Evolutionary conservation across 805 yeast genomes (phyloP).

Genomic region (Spathaspora boniae): DNA sequence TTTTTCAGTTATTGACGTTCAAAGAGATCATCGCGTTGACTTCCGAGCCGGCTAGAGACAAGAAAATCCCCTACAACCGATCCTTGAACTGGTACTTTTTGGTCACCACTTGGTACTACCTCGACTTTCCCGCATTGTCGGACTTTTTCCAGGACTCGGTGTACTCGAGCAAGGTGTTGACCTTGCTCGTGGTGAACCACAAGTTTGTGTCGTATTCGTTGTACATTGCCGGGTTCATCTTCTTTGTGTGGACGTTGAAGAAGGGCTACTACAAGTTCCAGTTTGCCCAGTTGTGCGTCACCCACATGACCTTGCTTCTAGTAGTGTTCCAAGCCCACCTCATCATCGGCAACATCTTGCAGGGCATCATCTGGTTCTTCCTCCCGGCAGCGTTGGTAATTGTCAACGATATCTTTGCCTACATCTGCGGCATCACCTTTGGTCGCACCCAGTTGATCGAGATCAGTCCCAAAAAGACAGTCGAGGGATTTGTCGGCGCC

Average conservation of each 20-base stretch:
- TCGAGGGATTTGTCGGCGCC: conserved; percentile 96
- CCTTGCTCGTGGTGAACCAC: conserved; percentile 71
- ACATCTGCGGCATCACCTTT: conserved; percentile 93
- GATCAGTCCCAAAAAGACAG: conserved; percentile 95
- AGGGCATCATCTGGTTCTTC: conserved; percentile 92
- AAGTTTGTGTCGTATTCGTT: conserved; percentile 78
- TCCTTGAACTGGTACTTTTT: conserved; percentile 92
- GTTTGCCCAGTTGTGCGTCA: conserved; percentile 87
- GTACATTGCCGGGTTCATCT: conserved; percentile 82
- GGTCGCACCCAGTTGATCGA: conserved; percentile 90
- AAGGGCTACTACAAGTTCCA: conserved; percentile 89
- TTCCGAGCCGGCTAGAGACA: conserved; percentile 78
- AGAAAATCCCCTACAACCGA: conserved; percentile 76
- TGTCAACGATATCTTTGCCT: conserved; percentile 93
- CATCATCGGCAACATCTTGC: conserved; percentile 82
- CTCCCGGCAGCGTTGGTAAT: conserved; percentile 90
- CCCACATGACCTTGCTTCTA: conserved; percentile 87
- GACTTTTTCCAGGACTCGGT: conserved; percentile 58
- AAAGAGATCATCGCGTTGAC: conserved; percentile 87
- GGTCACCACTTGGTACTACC: conserved; percentile 79
- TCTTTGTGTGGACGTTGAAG: conserved; percentile 84
- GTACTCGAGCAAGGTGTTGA: conserved; percentile 49
- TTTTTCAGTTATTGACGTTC: conserved; percentile 79
- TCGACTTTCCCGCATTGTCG: conserved; percentile 82
- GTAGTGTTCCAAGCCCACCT: conserved; percentile 94